phyloP scores from a whole-genome alignment of 1,284 basidiomycete species.

The Heterobasidion annosum region DNA sequence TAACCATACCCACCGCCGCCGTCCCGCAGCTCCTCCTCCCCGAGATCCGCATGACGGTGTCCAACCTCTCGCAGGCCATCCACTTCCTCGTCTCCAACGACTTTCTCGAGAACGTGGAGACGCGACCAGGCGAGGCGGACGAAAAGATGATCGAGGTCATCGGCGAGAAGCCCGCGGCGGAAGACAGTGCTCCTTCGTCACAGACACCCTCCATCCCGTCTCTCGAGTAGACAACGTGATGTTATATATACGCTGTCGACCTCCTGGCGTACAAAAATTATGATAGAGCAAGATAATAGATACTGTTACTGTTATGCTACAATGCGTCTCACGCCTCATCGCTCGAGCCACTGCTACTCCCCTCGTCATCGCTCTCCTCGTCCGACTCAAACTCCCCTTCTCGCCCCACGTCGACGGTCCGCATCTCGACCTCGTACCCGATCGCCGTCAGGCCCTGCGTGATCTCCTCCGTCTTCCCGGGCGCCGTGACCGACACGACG shows the following conservation, averaged over 20 bases:
- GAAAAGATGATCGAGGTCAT: slow-evolving; percentile 62
- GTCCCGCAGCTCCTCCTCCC: slow-evolving; percentile 64
- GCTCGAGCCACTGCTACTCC: slow-evolving; percentile 19
- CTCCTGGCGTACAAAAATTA: too few relatives aligned
- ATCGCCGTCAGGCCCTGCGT: slow-evolving; percentile 48
- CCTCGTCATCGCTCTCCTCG: slow-evolving; percentile 25
- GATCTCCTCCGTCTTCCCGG: slow-evolving; percentile 74
- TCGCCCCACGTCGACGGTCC: slow-evolving; percentile 59
- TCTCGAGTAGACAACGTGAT: not conserved
- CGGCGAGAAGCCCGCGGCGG: slow-evolving; percentile 11
- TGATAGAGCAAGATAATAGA: too few relatives aligned
- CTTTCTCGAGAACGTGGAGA: slow-evolving; percentile 79
- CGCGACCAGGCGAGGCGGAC: slow-evolving; percentile 70
- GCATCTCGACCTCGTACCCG: slow-evolving; percentile 77
- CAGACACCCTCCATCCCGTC: not conserved
- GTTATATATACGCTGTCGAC: not conserved
- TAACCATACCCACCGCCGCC: not conserved
- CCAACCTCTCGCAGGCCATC: slow-evolving; percentile 90
- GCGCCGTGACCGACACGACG: slow-evolving; percentile 77
- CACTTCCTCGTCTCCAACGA: slow-evolving; percentile 90
- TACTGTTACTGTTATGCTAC: too few relatives aligned
- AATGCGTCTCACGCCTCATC: too few relatives aligned
- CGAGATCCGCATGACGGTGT: slow-evolving; percentile 86
- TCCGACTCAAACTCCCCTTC: slow-evolving; percentile 21
- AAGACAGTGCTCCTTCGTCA: not conserved